Base-by-base conservation (phyloP, 306 rosid species). In the Senna tora region DNA sequence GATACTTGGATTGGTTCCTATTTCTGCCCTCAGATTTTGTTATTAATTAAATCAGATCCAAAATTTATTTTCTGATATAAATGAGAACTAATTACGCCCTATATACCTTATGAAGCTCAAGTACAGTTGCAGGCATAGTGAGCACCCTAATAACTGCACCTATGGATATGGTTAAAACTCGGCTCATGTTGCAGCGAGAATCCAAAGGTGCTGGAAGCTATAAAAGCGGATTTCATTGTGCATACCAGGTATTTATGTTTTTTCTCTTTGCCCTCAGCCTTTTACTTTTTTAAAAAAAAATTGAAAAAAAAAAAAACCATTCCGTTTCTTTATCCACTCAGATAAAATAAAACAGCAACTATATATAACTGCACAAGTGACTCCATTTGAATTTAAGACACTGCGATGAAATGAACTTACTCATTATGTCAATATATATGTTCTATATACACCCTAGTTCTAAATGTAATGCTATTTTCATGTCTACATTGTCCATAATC, bases 151-250 rank as follows among this genome's bases (percentile, higher is more conserved):
- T 89, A 70, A 94, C 96, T 39, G 91, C 99, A 43, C 99, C 99
- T 1, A 54, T 91, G 73, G 99, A 94, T 86, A 94, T 89, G 95
- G 78, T 89, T 57, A 94, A 94, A 85, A 94, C 97, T 63, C 97
- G 97, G 75, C 96, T 94, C 72, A 91, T 94, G 99, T 82, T 94
- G 83, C 97, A 94, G 79, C 83, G 90, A 41, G 90, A 79, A 84
- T 90, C 91, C 54, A 60, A 81, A 66, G 73, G 52, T 45, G 73
- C 63, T 54, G 81, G 82, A 77, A 80, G 54, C 72, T 91, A 94
- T 69, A 91, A 69, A 77, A 92, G 77, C 11, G 99, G 96, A 65
- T 83, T 94, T 67, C 92, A 94, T 38, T 94, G 97, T 73, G 96
- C 91, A 41, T 89, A 89, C 75, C 86, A 87, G 96, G 98, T 89